Base-by-base conservation (phyloP, 1,284 basidiomycete species). In the Puccinia hordei region DNA sequence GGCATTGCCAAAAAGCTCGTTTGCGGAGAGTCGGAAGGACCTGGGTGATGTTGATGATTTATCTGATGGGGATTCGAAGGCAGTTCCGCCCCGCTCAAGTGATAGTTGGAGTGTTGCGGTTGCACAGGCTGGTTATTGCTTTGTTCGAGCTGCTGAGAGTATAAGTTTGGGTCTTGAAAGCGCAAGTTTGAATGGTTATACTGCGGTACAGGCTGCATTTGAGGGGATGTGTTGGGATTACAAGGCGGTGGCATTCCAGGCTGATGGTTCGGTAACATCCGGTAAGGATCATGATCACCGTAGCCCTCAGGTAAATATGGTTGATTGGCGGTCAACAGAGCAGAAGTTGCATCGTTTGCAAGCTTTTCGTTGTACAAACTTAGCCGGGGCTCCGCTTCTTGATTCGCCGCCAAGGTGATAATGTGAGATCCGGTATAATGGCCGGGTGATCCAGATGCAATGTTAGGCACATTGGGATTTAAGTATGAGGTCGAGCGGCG, bases 351-450 rank as follows among this genome's bases (percentile, higher is more conserved):
- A 1, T 71, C 68, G 30, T 71, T 71, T 9, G 19, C 41, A 27
- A 51, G 24, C 27, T 71, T 71, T 53, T 71, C 68, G 22, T 71
- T 71, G 68, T 71, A 46, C 19, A 51, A 71, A 38, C 46, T 71
- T 5, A 27, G 27, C 9, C 51, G 46, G 46, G 51, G 53, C 44
- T 71, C 66, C 12, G 13, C 44, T 27, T 0, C 46, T 51, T 71
- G 68, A 53, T 53, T 44, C 27, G 24, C 5, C 27, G 33, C 68
- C 27, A 71, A 30, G 1, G 68, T 19, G 22, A 71, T 71, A 9
- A 51, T 15, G 35, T 71, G 68, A 71, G 68, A 71, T 24, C 68
- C 68, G 22, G 49, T 10, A 53, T 71, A 71, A 71, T 71, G 68
- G 19, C 27, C 46, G 1, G 68, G 27, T 27, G 24, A 35, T 35